Percentiles rank a stretch among this genome's conserved stretches.
Conservation (phyloP, 768 basidiomycete genomes). For the Gymnopilus junonius region DNA sequence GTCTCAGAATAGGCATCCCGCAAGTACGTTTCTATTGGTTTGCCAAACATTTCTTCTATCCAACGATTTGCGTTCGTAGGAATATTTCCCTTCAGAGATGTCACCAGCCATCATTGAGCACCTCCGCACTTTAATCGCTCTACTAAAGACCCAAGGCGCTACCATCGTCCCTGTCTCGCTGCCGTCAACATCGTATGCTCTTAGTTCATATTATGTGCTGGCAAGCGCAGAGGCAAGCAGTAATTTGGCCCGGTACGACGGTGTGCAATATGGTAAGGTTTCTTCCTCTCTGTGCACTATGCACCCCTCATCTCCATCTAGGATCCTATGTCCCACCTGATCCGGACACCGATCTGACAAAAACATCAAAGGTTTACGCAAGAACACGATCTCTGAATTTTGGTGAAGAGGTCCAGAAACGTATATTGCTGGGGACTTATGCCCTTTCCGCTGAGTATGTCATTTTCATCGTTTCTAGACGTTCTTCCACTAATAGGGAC, state of each 20-base stretch:
- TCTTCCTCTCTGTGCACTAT: not conserved
- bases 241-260: slow-evolving; percentile 89
- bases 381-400: slow-evolving; percentile 72
- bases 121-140: slow-evolving; percentile 48
- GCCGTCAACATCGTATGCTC: slow-evolving; percentile 66
- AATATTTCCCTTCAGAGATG: slow-evolving; percentile 82
- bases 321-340: slow-evolving; percentile 55
- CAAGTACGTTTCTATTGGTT: slow-evolving; percentile 45
- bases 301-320: slow-evolving; percentile 24
- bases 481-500: not conserved
- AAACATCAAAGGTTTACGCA: slow-evolving; percentile 64
- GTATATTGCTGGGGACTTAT: slow-evolving; percentile 89
- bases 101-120: slow-evolving; percentile 46
- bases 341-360: slow-evolving; percentile 45
- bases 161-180: slow-evolving; percentile 73
- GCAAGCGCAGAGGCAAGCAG: slow-evolving; percentile 94
- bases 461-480: not conserved
- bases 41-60: not conserved
- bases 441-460: slow-evolving; percentile 90
- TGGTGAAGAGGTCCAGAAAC: slow-evolving; percentile 83
- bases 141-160: slow-evolving; percentile 58
- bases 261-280: slow-evolving; percentile 74
- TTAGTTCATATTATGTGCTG: slow-evolving; percentile 96
- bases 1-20: slow-evolving; percentile 77
- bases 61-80: slow-evolving; percentile 37